Conservation (phyloP, 2,329 filamentous ascomycete genomes). For the Cytospora schulzeri region DNA sequence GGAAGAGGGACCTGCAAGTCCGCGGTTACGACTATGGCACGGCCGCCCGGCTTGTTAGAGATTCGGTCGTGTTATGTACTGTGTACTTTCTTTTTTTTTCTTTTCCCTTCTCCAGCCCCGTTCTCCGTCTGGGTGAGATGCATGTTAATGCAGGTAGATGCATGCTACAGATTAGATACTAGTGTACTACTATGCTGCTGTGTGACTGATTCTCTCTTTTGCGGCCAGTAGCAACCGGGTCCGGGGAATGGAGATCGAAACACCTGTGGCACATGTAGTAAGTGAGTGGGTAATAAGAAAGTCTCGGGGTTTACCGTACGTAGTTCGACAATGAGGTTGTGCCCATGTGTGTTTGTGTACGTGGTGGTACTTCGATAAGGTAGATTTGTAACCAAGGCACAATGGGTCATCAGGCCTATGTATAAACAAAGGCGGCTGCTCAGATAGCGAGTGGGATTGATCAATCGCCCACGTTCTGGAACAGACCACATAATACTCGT, state of each 20-base stretch:
- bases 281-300: neutral
- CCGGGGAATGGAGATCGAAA: conserved; percentile 14
- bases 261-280: conserved; percentile 6
- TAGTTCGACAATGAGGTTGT: neutral
- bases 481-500: neutral
- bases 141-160: conserved; percentile 19
- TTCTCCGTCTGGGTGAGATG: neutral
- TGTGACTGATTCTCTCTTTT: neutral
- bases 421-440: neutral
- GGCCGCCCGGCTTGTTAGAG: neutral
- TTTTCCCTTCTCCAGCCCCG: neutral
- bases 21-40: neutral
- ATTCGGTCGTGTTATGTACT: neutral
- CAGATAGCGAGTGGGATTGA: neutral
- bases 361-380: neutral
- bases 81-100: neutral
- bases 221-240: conserved; percentile 13
- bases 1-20: neutral
- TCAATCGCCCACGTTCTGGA: neutral
- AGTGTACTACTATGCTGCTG: too few relatives aligned
- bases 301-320: neutral
- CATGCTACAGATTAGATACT: neutral
- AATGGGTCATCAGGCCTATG: too few relatives aligned
- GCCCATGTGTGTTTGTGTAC: neutral
- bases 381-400: too few relatives aligned